Conservation (phyloP, 1,284 basidiomycete genomes). For the Apiotrichum mycotoxinovorans region DNA sequence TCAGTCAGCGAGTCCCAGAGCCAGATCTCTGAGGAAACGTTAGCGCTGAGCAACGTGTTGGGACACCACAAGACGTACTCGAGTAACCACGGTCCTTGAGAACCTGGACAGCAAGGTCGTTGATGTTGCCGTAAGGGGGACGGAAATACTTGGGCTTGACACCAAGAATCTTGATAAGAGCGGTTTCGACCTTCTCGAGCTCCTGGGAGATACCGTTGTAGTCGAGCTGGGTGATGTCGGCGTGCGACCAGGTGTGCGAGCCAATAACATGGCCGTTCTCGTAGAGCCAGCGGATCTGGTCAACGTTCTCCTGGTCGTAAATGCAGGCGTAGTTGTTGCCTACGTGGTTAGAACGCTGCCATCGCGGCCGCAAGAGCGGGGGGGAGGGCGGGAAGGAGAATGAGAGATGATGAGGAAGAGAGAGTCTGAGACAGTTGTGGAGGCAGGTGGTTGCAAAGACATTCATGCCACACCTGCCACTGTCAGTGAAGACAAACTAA, state of each 20-base stretch:
- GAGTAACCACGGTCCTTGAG: conserved; percentile 51
- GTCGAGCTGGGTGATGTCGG: conserved; percentile 52
- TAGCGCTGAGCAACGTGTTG: too few relatives aligned
- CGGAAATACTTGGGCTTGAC: conserved; percentile 54
- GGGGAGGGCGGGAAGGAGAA: too few relatives aligned
- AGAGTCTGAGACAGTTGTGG: conserved; percentile 4
- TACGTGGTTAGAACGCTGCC: background rate
- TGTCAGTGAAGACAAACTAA: too few relatives aligned
- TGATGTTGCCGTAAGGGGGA: conserved; percentile 55
- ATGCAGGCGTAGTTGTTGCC: conserved; percentile 54
- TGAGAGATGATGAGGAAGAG: background rate
- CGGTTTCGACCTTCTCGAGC: conserved; percentile 55
- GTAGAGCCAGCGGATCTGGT: conserved; percentile 10
- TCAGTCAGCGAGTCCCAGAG: conserved; percentile 46
- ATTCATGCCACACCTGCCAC: too few relatives aligned
- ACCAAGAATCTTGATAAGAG: conserved; percentile 56
- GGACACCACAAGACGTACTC: conserved; percentile 36
- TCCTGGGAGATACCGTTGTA: conserved; percentile 47
- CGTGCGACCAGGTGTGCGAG: conserved; percentile 59
- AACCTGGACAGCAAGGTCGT: conserved; percentile 54
- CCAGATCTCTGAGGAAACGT: conserved; percentile 36
- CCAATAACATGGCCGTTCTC: conserved; percentile 54
- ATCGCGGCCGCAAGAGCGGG: background rate
- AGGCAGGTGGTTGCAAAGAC: conserved; percentile 6
- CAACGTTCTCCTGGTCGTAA: conserved; percentile 43